A percentile compares a stretch with the other conserved stretches of the same genome.
phyloP scores from a whole-genome alignment of 768 basidiomycete genomes.

The Leucogyrophana mollusca region DNA sequence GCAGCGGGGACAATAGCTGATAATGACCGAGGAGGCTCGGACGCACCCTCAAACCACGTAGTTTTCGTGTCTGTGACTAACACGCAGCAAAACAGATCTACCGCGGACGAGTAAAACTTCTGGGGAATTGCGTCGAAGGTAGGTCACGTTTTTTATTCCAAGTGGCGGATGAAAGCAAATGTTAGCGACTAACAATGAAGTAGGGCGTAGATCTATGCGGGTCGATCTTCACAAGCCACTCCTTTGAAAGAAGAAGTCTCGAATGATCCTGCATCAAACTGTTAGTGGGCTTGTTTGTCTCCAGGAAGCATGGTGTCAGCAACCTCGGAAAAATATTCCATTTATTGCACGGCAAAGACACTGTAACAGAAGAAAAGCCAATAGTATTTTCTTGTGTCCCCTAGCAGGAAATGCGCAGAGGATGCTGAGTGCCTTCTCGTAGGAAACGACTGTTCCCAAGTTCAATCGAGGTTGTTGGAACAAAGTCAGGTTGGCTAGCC shows the following conservation, averaged over 20 bases:
- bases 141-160: slow-evolving; percentile 4
- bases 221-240: slow-evolving; percentile 75
- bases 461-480: too few species aligned
- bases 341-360: slow-evolving; percentile 18
- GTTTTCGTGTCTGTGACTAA: slow-evolving; percentile 73
- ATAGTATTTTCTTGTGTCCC: too few species aligned
- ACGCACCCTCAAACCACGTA: slow-evolving; percentile 73
- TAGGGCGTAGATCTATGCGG: slow-evolving; percentile 60
- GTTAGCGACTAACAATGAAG: slow-evolving; percentile 58
- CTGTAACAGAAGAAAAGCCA: neutral
- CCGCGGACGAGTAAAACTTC: slow-evolving; percentile 63
- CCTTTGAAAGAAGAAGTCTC: slow-evolving; percentile 57
- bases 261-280: slow-evolving; percentile 47
- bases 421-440: too few species aligned
- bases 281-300: neutral
- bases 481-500: too few species aligned
- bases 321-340: slow-evolving; percentile 54
- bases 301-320: neutral
- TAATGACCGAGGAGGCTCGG: slow-evolving; percentile 9
- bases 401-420: too few species aligned
- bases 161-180: slow-evolving; percentile 2
- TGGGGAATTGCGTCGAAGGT: slow-evolving; percentile 25
- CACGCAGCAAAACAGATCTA: slow-evolving; percentile 57
- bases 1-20: slow-evolving; percentile 1
- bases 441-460: too few species aligned